Percentiles rank a stretch among this genome's conserved stretches.
phyloP scores from a whole-genome alignment of 2,329 filamentous ascomycete species.

The Penicillium sp. region DNA sequence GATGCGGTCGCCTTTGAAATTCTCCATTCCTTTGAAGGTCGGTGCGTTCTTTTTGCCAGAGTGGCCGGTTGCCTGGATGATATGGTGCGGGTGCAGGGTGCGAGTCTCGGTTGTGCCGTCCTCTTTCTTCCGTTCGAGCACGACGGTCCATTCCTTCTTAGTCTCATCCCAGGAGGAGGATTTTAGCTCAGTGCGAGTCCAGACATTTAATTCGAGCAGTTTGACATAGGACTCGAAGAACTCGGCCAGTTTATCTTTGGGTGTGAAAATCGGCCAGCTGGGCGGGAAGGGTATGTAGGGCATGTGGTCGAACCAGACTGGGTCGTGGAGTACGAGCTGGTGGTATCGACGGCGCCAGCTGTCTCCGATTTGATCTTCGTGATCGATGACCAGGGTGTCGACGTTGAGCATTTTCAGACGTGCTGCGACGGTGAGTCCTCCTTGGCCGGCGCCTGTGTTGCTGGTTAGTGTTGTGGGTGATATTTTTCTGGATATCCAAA shows the following conservation, averaged over 20 bases:
- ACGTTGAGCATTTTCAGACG: conserved; percentile 58
- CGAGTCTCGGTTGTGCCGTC: conserved; percentile 45
- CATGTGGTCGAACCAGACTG: conserved; percentile 54
- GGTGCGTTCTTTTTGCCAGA: conserved; percentile 59
- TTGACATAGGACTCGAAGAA: conserved; percentile 64
- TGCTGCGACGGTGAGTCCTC: conserved; percentile 55
- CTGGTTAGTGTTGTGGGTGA: conserved; percentile 6
- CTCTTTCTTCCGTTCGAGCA: conserved; percentile 43
- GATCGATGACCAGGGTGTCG: conserved; percentile 55
- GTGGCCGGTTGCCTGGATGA: conserved; percentile 65
- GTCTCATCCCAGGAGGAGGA: conserved; percentile 50
- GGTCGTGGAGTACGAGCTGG: conserved; percentile 64
- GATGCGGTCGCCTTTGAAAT: conserved; percentile 56
- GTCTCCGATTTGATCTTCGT: conserved; percentile 56
- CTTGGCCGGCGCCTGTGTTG: conserved; percentile 55
- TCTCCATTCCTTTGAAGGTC: conserved; percentile 46
- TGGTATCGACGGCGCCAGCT: conserved; percentile 62
- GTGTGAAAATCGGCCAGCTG: conserved; percentile 65
- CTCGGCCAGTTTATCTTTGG: conserved; percentile 66
- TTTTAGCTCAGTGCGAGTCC: conserved; percentile 53
- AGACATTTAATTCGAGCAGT: conserved; percentile 64
- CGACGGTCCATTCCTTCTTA: conserved; percentile 53
- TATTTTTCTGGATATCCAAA: background rate
- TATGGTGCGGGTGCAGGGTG: conserved; percentile 57
- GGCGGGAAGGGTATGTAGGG: conserved; percentile 62